These are phyloP conservation scores for Geranium incanum DNA, from an alignment of 441 rosid species.

Conservation along the genomic window DNA sequence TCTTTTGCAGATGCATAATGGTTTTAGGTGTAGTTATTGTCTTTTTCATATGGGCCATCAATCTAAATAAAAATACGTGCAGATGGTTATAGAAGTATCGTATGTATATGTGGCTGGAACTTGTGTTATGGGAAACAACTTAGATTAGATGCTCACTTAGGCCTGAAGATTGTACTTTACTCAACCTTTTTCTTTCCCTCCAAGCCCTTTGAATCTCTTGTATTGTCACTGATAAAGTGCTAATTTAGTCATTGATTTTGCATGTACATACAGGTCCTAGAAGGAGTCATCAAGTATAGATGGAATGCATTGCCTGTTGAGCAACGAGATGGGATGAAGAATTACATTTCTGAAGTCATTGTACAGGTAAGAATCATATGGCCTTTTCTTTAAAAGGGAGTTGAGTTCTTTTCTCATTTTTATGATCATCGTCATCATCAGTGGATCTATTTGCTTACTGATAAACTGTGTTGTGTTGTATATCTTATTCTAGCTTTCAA, in stretches of 20 bases:
- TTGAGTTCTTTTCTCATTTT: not conserved
- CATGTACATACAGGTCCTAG: conserved; percentile 62
- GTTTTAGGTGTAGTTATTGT: not conserved
- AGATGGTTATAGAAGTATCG: too few relatives aligned
- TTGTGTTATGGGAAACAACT: not conserved
- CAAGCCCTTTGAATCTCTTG: not conserved
- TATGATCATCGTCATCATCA: not conserved
- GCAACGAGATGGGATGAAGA: conserved; percentile 99
- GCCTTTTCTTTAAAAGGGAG: not conserved
- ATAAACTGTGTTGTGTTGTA: not conserved
- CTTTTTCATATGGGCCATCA: too few relatives aligned
- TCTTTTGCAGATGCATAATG: not conserved
- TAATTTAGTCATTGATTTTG: not conserved
- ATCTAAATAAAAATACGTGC: too few relatives aligned
- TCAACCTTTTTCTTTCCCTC: not conserved
- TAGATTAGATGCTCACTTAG: conserved; percentile 5
- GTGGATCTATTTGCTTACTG: not conserved
- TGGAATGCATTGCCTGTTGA: conserved; percentile 98
- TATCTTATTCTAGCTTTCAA: conserved; percentile 54
- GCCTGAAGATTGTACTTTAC: too few relatives aligned
- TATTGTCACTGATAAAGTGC: not conserved
- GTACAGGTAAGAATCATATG: conserved; percentile 62
- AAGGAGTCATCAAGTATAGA: conserved; percentile 96
- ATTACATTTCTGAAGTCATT: conserved; percentile 96
- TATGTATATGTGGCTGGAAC: not conserved